These are phyloP conservation scores for Hemisphaericaspora nanyangensis DNA, from an alignment of 805 yeast species.

Conservation along the genomic window DNA sequence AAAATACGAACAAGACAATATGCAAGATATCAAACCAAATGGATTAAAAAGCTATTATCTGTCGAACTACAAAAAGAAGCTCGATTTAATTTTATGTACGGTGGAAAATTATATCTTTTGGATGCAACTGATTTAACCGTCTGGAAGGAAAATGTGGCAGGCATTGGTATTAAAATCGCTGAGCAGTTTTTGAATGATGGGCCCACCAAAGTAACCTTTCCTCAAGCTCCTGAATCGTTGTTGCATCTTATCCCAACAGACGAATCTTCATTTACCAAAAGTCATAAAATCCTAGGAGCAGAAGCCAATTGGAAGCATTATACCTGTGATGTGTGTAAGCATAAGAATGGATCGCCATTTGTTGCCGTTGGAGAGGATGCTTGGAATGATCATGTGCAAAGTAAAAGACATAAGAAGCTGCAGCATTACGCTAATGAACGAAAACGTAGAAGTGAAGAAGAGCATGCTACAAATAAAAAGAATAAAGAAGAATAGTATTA, in stretches of 20 bases:
- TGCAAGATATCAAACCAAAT: slow-evolving; percentile 83
- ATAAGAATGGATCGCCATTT: slow-evolving; percentile 49
- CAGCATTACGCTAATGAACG: slow-evolving; percentile 44
- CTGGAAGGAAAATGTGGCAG: slow-evolving; percentile 59
- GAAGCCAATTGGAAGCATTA: slow-evolving; percentile 60
- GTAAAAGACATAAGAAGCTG: slow-evolving; percentile 65
- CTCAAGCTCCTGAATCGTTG: slow-evolving; percentile 27
- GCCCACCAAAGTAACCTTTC: slow-evolving; percentile 18
- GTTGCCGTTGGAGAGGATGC: slow-evolving; percentile 71
- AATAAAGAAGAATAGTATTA: background rate
- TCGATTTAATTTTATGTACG: slow-evolving; percentile 44
- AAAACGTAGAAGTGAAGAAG: slow-evolving; percentile 26
- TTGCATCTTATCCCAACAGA: slow-evolving; percentile 19
- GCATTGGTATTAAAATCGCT: slow-evolving; percentile 52
- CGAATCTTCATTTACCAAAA: slow-evolving; percentile 12
- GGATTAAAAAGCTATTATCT: slow-evolving; percentile 74
- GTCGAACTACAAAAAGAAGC: slow-evolving; percentile 53
- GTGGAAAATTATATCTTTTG: slow-evolving; percentile 62
- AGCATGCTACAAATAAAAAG: background rate
- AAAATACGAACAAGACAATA: slow-evolving; percentile 80
- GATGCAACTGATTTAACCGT: slow-evolving; percentile 68
- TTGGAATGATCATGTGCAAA: slow-evolving; percentile 63
- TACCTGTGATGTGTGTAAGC: slow-evolving; percentile 63
- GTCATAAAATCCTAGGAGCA: slow-evolving; percentile 38
- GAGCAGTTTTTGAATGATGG: slow-evolving; percentile 28